phyloP scores from a whole-genome alignment of 345 rosid genomes.

The Mercurialis annua region DNA sequence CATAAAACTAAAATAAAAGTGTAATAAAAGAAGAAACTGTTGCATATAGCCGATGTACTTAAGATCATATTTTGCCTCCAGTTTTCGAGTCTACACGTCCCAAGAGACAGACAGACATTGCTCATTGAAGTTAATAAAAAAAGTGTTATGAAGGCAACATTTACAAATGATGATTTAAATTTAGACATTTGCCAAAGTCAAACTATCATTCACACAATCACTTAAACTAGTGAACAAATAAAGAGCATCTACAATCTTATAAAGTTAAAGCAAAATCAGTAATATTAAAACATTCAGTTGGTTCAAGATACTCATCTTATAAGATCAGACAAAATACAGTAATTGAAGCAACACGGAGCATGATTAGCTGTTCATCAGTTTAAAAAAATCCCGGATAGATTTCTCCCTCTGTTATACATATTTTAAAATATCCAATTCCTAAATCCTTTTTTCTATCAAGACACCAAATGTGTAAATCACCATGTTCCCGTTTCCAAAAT shows the following conservation, averaged over 20 bases:
- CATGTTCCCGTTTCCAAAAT: not conserved
- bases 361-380: not conserved
- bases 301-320: constrained; percentile 1
- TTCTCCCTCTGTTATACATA: not conserved
- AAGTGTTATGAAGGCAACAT: not conserved
- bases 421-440: not conserved
- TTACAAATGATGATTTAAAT: not conserved
- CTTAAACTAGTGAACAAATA: not conserved
- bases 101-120: not conserved
- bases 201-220: not conserved
- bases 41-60: too few species aligned
- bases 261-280: not conserved
- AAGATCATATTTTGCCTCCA: not conserved
- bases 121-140: not conserved
- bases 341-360: not conserved
- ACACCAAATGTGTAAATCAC: not conserved
- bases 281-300: not conserved
- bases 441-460: not conserved
- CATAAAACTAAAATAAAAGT: too few species aligned
- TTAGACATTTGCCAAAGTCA: not conserved
- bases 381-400: not conserved
- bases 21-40: too few species aligned
- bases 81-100: not conserved
- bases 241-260: not conserved
- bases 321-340: not conserved